Evolutionary conservation across 1,284 basidiomycete genomes (phyloP).

Genomic region (Trametes pubescens): DNA sequence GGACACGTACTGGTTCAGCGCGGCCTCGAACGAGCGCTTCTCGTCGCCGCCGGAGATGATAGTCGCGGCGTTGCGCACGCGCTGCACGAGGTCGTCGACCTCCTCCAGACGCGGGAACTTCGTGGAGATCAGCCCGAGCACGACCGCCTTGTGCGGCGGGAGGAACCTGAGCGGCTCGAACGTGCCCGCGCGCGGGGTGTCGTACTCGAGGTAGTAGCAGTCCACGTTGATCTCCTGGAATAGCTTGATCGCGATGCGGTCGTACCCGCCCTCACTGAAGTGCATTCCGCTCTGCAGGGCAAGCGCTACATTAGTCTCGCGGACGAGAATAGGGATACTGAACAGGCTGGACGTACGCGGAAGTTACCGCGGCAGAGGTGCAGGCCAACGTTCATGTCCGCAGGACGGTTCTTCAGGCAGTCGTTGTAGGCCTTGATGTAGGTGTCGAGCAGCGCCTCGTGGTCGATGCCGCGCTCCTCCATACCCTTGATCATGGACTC

Average conservation of each 20-base stretch:
- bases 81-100: constrained; percentile 60
- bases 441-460: constrained; percentile 68
- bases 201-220: constrained; percentile 83
- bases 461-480: constrained; percentile 65
- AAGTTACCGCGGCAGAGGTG: constrained; percentile 87
- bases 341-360: constrained; percentile 48
- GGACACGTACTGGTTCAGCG: constrained; percentile 63
- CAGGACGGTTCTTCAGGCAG: constrained; percentile 63
- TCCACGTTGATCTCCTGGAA: constrained; percentile 81
- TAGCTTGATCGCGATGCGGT: constrained; percentile 76
- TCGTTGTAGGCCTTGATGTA: constrained; percentile 80
- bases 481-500: constrained; percentile 69
- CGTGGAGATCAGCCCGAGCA: constrained; percentile 79
- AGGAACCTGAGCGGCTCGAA: constrained; percentile 74
- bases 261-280: constrained; percentile 80
- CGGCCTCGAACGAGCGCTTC: constrained; percentile 59
- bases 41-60: constrained; percentile 61
- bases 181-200: constrained; percentile 75
- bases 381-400: constrained; percentile 72
- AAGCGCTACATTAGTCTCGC: too few species aligned
- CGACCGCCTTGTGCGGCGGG: constrained; percentile 71
- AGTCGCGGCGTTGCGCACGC: constrained; percentile 71
- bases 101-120: constrained; percentile 76
- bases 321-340: background rate
- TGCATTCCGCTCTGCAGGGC: constrained; percentile 60